A percentile compares a stretch with the other conserved stretches of the same genome.
These are phyloP conservation scores for Lycium barbarum DNA, from an alignment of 257 asterid genomes.

Conservation along the genomic window DNA sequence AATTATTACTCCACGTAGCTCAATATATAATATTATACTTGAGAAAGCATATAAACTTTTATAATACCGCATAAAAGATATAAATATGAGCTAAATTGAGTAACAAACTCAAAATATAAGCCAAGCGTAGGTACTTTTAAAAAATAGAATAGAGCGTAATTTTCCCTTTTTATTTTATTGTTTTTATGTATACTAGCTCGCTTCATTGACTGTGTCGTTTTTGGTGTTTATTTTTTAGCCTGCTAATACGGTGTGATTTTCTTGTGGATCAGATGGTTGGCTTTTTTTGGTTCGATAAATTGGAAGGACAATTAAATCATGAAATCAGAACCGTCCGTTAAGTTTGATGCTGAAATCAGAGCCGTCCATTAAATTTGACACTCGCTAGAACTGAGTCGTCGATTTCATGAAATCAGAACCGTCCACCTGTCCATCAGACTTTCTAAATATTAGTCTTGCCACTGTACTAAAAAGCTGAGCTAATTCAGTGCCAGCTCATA, in stretches of 20 bases:
- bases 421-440: background rate
- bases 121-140: too few relatives aligned
- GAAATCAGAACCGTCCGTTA: background rate
- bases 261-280: too few relatives aligned
- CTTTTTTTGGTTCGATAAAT: too few relatives aligned
- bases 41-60: too few relatives aligned
- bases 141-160: too few relatives aligned
- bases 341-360: slow-evolving; percentile 10
- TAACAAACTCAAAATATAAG: too few relatives aligned
- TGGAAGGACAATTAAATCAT: background rate
- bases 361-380: background rate
- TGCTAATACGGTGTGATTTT: too few relatives aligned
- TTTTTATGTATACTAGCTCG: background rate
- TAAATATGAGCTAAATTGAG: too few relatives aligned
- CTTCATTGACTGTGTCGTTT: background rate
- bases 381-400: slow-evolving; percentile 12
- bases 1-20: too few relatives aligned
- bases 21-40: too few relatives aligned
- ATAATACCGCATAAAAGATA: too few relatives aligned
- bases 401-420: slow-evolving; percentile 23
- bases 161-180: background rate
- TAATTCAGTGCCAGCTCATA: background rate
- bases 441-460: background rate
- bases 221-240: too few relatives aligned
- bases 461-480: background rate